A percentile compares a stretch with the other conserved stretches of the same genome.
Evolutionary conservation across 768 basidiomycete species (phyloP).

Genomic region (Boletus rubescentipes): DNA sequence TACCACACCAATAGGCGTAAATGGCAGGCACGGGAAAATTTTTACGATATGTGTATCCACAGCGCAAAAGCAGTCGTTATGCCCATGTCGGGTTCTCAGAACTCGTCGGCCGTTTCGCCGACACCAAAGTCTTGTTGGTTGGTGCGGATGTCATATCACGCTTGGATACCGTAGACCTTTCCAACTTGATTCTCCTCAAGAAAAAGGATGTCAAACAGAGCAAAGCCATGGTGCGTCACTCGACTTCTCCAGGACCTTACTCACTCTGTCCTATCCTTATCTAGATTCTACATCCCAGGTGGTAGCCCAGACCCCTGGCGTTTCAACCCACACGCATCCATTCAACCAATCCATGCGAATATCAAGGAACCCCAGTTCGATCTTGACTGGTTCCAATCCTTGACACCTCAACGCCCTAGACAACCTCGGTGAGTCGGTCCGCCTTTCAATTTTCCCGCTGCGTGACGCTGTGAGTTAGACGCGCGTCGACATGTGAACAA

Average conservation of each 20-base stretch:
- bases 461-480: slow-evolving; percentile 47
- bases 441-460: background rate
- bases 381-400: slow-evolving; percentile 86
- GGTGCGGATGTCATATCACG: slow-evolving; percentile 91
- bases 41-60: too few species aligned
- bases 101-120: slow-evolving; percentile 56
- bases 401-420: slow-evolving; percentile 91
- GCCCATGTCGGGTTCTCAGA: slow-evolving; percentile 74
- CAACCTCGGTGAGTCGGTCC: slow-evolving; percentile 71
- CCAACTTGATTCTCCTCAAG: slow-evolving; percentile 92
- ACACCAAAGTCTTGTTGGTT: slow-evolving; percentile 79
- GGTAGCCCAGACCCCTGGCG: slow-evolving; percentile 76
- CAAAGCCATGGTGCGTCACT: slow-evolving; percentile 73
- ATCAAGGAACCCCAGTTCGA: slow-evolving; percentile 93
- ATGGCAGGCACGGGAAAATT: too few species aligned
- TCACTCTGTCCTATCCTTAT: too few species aligned
- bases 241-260: background rate
- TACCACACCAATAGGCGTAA: too few species aligned
- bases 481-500: slow-evolving; percentile 95
- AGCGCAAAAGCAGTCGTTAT: slow-evolving; percentile 37
- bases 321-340: slow-evolving; percentile 86
- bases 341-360: slow-evolving; percentile 90
- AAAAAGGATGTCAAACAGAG: slow-evolving; percentile 98
- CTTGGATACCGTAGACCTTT: slow-evolving; percentile 97
- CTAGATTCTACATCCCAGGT: slow-evolving; percentile 46